Conservation (phyloP, 2,329 filamentous ascomycete species). For the Venturia effusa region DNA sequence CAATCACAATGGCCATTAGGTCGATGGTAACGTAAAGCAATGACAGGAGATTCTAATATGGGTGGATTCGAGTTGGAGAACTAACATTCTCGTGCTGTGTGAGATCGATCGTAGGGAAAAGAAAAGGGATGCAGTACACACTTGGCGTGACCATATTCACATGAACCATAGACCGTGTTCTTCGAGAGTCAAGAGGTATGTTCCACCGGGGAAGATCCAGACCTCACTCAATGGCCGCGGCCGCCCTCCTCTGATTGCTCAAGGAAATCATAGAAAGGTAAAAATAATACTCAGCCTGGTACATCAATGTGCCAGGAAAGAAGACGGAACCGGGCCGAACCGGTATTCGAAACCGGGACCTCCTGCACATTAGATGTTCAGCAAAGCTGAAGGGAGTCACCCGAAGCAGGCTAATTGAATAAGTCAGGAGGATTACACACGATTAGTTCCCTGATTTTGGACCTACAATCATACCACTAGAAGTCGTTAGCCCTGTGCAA, state of each 20-base stretch:
- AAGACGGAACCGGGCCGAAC: not conserved
- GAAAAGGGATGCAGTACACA: too few relatives aligned
- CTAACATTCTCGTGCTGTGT: too few relatives aligned
- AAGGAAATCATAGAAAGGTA: not conserved
- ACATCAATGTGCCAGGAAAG: not conserved
- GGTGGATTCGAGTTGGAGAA: not conserved
- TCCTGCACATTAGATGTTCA: not conserved
- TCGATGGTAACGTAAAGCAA: not conserved
- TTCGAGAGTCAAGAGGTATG: too few relatives aligned
- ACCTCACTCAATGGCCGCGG: too few relatives aligned
- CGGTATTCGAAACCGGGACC: not conserved
- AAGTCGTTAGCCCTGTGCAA: not conserved
- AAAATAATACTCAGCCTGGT: not conserved
- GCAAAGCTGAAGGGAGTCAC: not conserved
- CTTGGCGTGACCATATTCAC: too few relatives aligned
- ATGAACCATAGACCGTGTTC: too few relatives aligned
- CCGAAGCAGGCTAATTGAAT: not conserved
- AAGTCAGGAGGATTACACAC: not conserved
- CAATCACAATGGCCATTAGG: not conserved
- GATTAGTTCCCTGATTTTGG: rapidly evolving
- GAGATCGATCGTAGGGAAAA: too few relatives aligned
- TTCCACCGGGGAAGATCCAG: too few relatives aligned
- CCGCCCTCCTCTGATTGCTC: too few relatives aligned
- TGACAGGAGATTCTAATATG: not conserved
- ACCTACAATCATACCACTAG: not conserved